Evolutionary conservation across 805 yeast genomes (phyloP), one percentile per base, ranked within the genome.

Genomic region (Barnettozyma pratensis): DNA sequence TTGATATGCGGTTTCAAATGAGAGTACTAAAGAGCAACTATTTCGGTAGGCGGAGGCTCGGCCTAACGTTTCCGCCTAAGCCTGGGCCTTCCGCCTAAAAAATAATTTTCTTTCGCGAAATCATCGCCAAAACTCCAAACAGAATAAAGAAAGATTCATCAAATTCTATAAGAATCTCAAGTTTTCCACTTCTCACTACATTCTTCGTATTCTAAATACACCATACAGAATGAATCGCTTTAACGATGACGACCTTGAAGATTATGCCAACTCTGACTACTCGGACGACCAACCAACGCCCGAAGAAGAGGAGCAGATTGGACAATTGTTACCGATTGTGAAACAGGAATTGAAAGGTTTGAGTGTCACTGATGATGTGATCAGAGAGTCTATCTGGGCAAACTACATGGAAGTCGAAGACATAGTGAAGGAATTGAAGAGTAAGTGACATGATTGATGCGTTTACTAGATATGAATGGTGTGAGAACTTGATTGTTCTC

Each of bases 321-420:
- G 72, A 46, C 69, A 61, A 3, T 49, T 68, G 11, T 61, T 80
- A 30, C 83, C 84, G 1, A 37, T 53, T 28, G 62, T 79, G 25
- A 74, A 72, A 58, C 48, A 59, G 35, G 56, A 62, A 45, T 54
- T 76, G 35, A 61, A 54, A 19, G 66, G 66, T 7, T 76, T 74
- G 44, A 61, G 66, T 0, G 71, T 79, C 42, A 68, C 71, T 7
- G 84, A 79, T 28, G 57, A 67, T 11, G 79, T 75, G 41, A 63
- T 85, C 51, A 77, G 80, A 56, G 84, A 80, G 53, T 67, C 79
- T 0, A 67, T 85, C 9, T 83, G 83, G 75, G 70, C 69, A 53
- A 78, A 80, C 55, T 81, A 81, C 59, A 76, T 76, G 58, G 81
- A 77, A 39, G 57, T 80, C 5, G 78, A 75, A 4, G 73, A 74